Conservation (phyloP, 495 filamentous ascomycete genomes). For the Xylaria curta region DNA sequence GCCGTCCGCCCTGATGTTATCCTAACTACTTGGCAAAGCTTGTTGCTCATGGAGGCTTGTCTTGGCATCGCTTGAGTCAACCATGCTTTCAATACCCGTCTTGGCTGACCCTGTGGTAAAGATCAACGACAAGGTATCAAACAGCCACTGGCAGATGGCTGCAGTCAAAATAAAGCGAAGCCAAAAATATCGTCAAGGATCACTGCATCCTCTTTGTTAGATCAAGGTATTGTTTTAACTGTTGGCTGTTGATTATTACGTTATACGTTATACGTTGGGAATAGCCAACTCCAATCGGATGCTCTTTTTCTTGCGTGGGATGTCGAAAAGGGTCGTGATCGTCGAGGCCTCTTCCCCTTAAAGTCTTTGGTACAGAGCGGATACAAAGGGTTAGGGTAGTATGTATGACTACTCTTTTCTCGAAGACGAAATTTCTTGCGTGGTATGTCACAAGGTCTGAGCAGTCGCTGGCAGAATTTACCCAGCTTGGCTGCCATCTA, state of each 20-base stretch:
- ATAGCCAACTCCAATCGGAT: not conserved
- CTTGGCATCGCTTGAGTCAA: conserved; percentile 33
- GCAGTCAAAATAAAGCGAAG: not conserved
- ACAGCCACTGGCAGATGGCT: not conserved
- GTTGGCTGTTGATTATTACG: not conserved
- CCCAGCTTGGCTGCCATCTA: conserved; percentile 17
- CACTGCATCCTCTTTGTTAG: not conserved
- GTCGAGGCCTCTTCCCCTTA: not conserved
- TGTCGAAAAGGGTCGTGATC: not conserved
- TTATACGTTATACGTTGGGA: not conserved
- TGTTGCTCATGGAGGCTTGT: conserved; percentile 39
- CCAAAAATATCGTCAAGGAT: not conserved
- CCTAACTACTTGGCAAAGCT: conserved; percentile 43
- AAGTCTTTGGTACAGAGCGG: not conserved
- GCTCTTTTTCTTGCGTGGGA: not conserved
- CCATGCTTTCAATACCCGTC: conserved; percentile 14
- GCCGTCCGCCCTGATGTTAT: conserved; percentile 7
- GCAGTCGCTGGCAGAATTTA: not conserved
- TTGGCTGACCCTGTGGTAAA: conserved; percentile 5
- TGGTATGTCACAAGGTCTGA: not conserved
- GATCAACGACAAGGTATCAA: conserved; percentile 4
- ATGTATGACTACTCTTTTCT: not conserved
- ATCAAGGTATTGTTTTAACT: not conserved
- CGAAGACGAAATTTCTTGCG: not conserved
- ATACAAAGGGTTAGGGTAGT: conserved; percentile 3